Base-by-base conservation (phyloP, 345 rosid species). In the Eucalyptus lansdowneana region DNA sequence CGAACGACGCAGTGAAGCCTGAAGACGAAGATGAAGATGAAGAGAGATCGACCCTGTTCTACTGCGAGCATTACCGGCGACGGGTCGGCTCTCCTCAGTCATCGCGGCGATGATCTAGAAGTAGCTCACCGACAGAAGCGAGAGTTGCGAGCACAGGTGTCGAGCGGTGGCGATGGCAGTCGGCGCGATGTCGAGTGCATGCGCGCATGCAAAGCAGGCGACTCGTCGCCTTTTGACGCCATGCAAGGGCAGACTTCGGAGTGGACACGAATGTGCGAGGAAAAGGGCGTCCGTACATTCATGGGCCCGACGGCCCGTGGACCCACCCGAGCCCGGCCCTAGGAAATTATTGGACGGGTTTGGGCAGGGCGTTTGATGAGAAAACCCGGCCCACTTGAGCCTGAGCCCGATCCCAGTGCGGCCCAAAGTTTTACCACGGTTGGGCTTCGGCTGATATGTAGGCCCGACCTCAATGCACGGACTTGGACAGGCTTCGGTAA, bases 211-310 rank as follows among this genome's bases (percentile, higher is more conserved):
- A 13, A 12, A 60, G 62, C 62, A 2, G 19, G 76, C 76, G 76
- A 65, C 69, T 62, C 69, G 69, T 62, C 69, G 69, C 69, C 31
- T 62, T 62, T 14, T 0, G 69, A 62, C 17, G 69, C 34, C 16
- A 62, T 62, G 62, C 80, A 17, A 34, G 13, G 44, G 25, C 44
- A 13, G 21, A 2, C 44, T 69, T 34, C 4, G 76, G 11, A 0
- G 0, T 15, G 11, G 69, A 29, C 69, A 27, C 69, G 69, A 62
- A 29, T 0, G 2, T 0, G 5, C 0, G 67, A 60, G 67, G 67
- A 60, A 58, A 1, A 53, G 24, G 24, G 0, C 29, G 14, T 56
- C 62, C 62, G 62, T 56, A 56, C 62, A 6, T 0, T 3, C 1
- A 62, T 65, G n/a, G 76, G 37, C 37, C 37, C 21, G 11, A 65